These are phyloP conservation scores for Globomyces pollinis-pini DNA, from an alignment of 192 early-diverging fungal genomes.

Conservation along the genomic window DNA sequence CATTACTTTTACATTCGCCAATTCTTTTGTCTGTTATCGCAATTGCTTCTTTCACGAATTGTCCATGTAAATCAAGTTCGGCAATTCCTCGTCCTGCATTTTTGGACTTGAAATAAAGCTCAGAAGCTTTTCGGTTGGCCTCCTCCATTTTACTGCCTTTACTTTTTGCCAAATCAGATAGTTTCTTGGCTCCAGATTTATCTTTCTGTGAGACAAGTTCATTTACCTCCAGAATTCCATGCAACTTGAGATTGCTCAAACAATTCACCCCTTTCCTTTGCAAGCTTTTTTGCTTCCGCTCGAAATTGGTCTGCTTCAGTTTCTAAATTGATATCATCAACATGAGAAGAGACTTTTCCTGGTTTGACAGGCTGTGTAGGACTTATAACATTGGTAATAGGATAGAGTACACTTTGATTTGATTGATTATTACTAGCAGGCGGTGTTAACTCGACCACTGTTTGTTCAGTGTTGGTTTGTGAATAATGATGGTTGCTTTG, in stretches of 20 bases:
- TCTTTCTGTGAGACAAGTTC: too few species aligned
- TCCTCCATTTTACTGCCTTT: slow-evolving; percentile 47
- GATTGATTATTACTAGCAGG: too few species aligned
- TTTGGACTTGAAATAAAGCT: slow-evolving; percentile 28
- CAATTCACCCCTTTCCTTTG: background rate
- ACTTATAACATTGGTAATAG: too few species aligned
- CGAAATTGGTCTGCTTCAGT: background rate
- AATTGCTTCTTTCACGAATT: slow-evolving; percentile 58
- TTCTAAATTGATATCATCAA: background rate
- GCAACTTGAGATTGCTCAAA: background rate
- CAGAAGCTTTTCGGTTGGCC: slow-evolving; percentile 47
- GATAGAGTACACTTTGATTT: too few species aligned
- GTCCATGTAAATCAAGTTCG: slow-evolving; percentile 63
- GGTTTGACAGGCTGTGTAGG: too few species aligned
- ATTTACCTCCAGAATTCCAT: slow-evolving; percentile 1
- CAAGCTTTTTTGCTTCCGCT: background rate
- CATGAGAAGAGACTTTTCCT: background rate
- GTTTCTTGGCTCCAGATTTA: background rate
- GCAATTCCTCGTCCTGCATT: slow-evolving; percentile 29
- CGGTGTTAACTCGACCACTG: too few species aligned
- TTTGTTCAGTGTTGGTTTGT: too few species aligned
- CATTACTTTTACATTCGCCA: slow-evolving; percentile 35
- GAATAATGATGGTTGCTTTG: too few species aligned
- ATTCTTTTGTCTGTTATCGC: slow-evolving; percentile 41
- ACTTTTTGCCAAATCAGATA: slow-evolving; percentile 31